phyloP scores from a whole-genome alignment of 768 basidiomycete species.

The Russula brevipes region DNA sequence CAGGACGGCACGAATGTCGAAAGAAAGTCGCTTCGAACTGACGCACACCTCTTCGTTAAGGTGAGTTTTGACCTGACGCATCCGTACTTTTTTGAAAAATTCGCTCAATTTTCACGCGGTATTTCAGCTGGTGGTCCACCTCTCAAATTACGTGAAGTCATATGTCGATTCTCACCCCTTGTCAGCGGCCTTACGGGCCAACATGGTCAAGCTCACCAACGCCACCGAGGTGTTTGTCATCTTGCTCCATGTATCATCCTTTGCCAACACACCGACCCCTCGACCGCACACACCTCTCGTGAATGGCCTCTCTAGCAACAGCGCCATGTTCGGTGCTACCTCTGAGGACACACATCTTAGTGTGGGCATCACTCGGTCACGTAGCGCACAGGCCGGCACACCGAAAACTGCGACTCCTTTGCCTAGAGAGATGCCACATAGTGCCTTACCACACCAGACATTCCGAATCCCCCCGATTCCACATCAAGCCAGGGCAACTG shows the following conservation, averaged over 20 bases:
- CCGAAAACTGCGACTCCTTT: slow-evolving; percentile 1
- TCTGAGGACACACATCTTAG: slow-evolving; percentile 18
- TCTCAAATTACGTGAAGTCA: slow-evolving; percentile 69
- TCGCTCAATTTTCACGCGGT: neutral
- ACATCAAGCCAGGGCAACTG: slow-evolving; percentile 25
- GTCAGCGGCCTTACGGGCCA: slow-evolving; percentile 55
- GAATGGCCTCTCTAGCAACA: slow-evolving; percentile 16
- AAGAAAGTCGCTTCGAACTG: slow-evolving; percentile 61
- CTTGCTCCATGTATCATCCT: slow-evolving; percentile 78
- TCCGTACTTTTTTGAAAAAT: neutral
- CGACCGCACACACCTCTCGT: slow-evolving; percentile 55
- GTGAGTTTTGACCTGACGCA: slow-evolving; percentile 37
- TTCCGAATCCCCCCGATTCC: slow-evolving; percentile 40
- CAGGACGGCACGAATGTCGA: slow-evolving; percentile 54
- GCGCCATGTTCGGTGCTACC: slow-evolving; percentile 5
- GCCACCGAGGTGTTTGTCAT: slow-evolving; percentile 85
- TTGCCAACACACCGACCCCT: slow-evolving; percentile 53
- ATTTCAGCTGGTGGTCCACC: slow-evolving; percentile 62
- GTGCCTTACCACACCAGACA: slow-evolving; percentile 47
- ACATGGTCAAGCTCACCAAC: slow-evolving; percentile 73
- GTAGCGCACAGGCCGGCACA: slow-evolving; percentile 12
- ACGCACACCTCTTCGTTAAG: slow-evolving; percentile 79
- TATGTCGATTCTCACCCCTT: slow-evolving; percentile 53
- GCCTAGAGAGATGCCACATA: slow-evolving; percentile 43
- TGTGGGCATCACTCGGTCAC: slow-evolving; percentile 18